These are phyloP conservation scores for Thymus mandschuricus DNA, from an alignment of 257 asterid genomes.

Conservation along the genomic window DNA sequence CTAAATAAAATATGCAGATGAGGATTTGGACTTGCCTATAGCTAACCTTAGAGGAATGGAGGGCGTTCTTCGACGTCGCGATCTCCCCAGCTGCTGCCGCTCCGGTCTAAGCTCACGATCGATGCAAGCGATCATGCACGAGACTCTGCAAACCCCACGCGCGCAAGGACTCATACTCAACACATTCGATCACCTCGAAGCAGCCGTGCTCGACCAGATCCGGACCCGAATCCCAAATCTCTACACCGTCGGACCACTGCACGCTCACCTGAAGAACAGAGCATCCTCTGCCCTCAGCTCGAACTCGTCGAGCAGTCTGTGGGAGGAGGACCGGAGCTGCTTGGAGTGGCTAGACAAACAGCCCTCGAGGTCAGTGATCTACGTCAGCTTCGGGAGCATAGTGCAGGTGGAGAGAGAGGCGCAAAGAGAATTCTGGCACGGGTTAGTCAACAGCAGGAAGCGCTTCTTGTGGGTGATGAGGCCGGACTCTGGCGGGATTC, in stretches of 20 bases:
- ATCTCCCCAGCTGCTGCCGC: slow-evolving; percentile 40
- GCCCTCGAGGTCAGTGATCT: slow-evolving; percentile 43
- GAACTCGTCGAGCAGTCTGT: slow-evolving; percentile 40
- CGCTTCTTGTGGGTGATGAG: slow-evolving; percentile 59
- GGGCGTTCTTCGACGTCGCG: slow-evolving; percentile 40
- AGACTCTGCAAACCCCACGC: slow-evolving; percentile 31
- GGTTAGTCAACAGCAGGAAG: slow-evolving; percentile 43
- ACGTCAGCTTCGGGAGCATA: slow-evolving; percentile 58
- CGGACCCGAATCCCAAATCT: slow-evolving; percentile 38
- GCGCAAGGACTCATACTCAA: slow-evolving; percentile 43
- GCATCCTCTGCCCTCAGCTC: not conserved
- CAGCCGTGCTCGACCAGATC: slow-evolving; percentile 39
- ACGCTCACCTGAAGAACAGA: slow-evolving; percentile 30
- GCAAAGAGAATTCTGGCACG: slow-evolving; percentile 48
- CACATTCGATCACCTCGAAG: slow-evolving; percentile 47
- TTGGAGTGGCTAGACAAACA: slow-evolving; percentile 47
- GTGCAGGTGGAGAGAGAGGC: slow-evolving; percentile 37
- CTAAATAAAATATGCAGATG: not conserved
- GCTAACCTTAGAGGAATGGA: slow-evolving; percentile 38
- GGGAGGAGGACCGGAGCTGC: slow-evolving; percentile 54
- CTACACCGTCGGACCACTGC: slow-evolving; percentile 48
- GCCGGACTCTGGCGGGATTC: slow-evolving; percentile 37
- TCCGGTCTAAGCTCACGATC: not conserved
- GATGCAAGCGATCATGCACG: slow-evolving; percentile 8
- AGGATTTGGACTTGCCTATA: slow-evolving; percentile 27